A percentile compares a stretch with the other conserved stretches of the same genome.
Evolutionary conservation across 345 rosid genomes (phyloP).

Genomic region (Diplotaxis tenuifolia): DNA sequence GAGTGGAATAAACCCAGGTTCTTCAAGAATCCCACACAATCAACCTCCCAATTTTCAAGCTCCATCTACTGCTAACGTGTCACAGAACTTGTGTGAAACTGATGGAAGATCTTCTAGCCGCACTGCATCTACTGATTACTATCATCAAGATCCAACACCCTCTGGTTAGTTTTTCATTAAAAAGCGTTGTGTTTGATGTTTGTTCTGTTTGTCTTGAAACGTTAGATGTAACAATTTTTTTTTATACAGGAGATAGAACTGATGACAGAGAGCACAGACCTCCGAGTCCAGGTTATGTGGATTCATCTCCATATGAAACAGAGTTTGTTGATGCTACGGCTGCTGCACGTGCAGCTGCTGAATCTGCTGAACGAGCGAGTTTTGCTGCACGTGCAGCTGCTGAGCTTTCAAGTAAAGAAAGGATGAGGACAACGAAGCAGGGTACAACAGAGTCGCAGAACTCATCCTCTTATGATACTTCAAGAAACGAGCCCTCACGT

Average conservation of each 20-base stretch:
- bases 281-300: slow-evolving; percentile 40
- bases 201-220: background rate
- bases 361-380: slow-evolving; percentile 95
- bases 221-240: background rate
- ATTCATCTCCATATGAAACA: slow-evolving; percentile 51
- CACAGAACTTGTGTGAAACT: slow-evolving; percentile 32
- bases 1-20: slow-evolving; percentile 31
- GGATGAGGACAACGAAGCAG: slow-evolving; percentile 34
- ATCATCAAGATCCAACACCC: slow-evolving; percentile 38
- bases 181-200: background rate
- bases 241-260: slow-evolving; percentile 44
- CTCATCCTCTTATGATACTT: slow-evolving; percentile 31
- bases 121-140: slow-evolving; percentile 27
- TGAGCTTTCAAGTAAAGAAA: slow-evolving; percentile 71
- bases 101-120: slow-evolving; percentile 40
- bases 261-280: slow-evolving; percentile 43
- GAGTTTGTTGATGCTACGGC: slow-evolving; percentile 79
- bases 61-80: slow-evolving; percentile 28
- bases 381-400: slow-evolving; percentile 97
- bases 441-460: slow-evolving; percentile 41
- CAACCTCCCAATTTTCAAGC: slow-evolving; percentile 42
- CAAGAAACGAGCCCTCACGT: slow-evolving; percentile 28
- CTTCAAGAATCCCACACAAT: slow-evolving; percentile 41
- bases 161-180: slow-evolving; percentile 35
- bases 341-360: slow-evolving; percentile 96